Evolutionary conservation across 495 filamentous ascomycete species (phyloP).

Genomic region (Venustampulla echinocandica): DNA sequence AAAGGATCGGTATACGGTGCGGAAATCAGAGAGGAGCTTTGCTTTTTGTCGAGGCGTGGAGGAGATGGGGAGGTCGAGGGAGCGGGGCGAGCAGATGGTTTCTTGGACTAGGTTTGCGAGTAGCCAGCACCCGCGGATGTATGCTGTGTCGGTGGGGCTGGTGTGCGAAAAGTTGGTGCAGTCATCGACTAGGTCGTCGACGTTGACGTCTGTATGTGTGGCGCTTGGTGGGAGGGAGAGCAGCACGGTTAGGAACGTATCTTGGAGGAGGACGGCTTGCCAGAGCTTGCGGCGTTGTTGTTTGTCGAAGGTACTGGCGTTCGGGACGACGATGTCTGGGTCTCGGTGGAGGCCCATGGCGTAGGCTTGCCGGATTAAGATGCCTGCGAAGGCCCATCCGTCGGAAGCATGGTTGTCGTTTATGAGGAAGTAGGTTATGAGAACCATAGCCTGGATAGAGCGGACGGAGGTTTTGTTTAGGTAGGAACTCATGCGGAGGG

Average conservation of each 20-base stretch:
- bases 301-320: conserved; percentile 52
- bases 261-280: conserved; percentile 67
- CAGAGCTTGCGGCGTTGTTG: conserved; percentile 63
- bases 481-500: conserved; percentile 57
- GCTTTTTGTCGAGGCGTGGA: conserved; percentile 48
- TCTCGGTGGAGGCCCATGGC: conserved; percentile 69
- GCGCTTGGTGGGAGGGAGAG: conserved; percentile 60
- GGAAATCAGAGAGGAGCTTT: conserved; percentile 52
- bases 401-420: conserved; percentile 71
- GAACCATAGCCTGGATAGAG: conserved; percentile 65
- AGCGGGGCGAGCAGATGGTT: conserved; percentile 56
- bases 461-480: conserved; percentile 55
- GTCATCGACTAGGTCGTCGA: conserved; percentile 53
- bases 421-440: conserved; percentile 67
- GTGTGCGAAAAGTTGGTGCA: conserved; percentile 36
- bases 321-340: conserved; percentile 56
- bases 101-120: conserved; percentile 63
- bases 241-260: conserved; percentile 69
- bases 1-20: conserved; percentile 53
- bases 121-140: conserved; percentile 61
- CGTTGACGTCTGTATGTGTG: conserved; percentile 62
- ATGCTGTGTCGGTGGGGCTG: conserved; percentile 52
- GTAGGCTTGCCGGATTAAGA: conserved; percentile 61
- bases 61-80: conserved; percentile 55
- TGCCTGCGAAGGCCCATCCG: conserved; percentile 66